Evolutionary conservation across 768 basidiomycete species (phyloP).

Genomic region (Pisolithus orientalis): DNA sequence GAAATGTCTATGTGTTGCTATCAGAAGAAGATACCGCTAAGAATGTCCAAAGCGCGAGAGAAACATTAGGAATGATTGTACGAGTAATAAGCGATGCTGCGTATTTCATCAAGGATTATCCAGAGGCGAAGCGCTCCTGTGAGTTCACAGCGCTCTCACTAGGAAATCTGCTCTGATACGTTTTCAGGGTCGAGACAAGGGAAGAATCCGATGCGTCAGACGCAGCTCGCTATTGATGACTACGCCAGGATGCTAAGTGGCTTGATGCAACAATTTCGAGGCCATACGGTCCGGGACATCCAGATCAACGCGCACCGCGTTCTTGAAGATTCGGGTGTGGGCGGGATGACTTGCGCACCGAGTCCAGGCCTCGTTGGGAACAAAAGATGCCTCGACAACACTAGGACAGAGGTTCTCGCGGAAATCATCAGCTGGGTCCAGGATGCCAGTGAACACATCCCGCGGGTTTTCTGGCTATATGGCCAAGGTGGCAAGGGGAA

Average conservation of each 20-base stretch:
- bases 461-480: neutral
- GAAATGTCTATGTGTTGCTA: too few relatives aligned
- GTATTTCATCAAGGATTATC: neutral
- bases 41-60: neutral
- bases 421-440: neutral
- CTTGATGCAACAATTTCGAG: neutral
- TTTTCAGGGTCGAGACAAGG: neutral
- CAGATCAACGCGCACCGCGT: neutral
- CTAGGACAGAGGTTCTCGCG: neutral
- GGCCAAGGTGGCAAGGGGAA: constrained; percentile 1
- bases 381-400: neutral
- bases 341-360: neutral
- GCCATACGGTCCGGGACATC: neutral
- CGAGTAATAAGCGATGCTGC: neutral
- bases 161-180: neutral
- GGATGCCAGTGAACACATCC: neutral
- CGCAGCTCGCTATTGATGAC: neutral
- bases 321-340: neutral
- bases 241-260: neutral
- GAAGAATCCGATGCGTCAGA: neutral
- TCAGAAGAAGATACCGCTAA: neutral
- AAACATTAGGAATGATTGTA: neutral
- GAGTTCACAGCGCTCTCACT: neutral
- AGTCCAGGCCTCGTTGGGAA: too few relatives aligned
- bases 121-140: neutral